Conservation (phyloP, 805 yeast genomes). For the Jamesozyma piceae region DNA sequence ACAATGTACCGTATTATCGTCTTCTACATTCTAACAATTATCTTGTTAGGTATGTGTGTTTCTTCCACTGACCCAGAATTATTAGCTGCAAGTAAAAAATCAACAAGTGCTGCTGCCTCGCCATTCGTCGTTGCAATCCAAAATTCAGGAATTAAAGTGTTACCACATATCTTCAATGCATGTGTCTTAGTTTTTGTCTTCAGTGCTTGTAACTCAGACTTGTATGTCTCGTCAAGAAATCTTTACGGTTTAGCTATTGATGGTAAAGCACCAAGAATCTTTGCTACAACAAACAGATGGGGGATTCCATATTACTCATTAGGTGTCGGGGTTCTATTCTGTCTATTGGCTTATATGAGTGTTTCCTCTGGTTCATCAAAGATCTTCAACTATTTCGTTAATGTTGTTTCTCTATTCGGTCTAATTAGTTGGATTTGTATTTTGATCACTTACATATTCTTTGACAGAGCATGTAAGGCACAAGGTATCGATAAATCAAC, state of each 20-base stretch:
- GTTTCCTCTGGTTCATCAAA: slow-evolving; percentile 46
- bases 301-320: slow-evolving; percentile 66
- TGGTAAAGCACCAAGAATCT: slow-evolving; percentile 63
- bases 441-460: slow-evolving; percentile 55
- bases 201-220: slow-evolving; percentile 74
- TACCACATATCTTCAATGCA: slow-evolving; percentile 71
- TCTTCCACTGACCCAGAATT: slow-evolving; percentile 47
- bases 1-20: slow-evolving; percentile 60
- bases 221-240: slow-evolving; percentile 70
- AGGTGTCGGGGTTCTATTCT: slow-evolving; percentile 42
- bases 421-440: slow-evolving; percentile 68
- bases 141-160: slow-evolving; percentile 50
- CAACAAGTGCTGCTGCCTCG: slow-evolving; percentile 60
- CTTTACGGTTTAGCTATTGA: slow-evolving; percentile 62
- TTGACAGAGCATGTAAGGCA: slow-evolving; percentile 53
- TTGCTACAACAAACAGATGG: slow-evolving; percentile 52
- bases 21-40: slow-evolving; percentile 53
- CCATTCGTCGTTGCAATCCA: slow-evolving; percentile 77
- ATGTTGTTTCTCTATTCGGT: slow-evolving; percentile 68
- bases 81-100: slow-evolving; percentile 40
- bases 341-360: slow-evolving; percentile 63
- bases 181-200: slow-evolving; percentile 68
- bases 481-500: slow-evolving; percentile 53
- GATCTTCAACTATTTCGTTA: slow-evolving; percentile 61
- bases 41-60: slow-evolving; percentile 61